A percentile compares a stretch with the other conserved stretches of the same genome.
These are phyloP conservation scores for Neurospora sp. DNA, from an alignment of 495 filamentous ascomycete genomes.

Conservation along the genomic window DNA sequence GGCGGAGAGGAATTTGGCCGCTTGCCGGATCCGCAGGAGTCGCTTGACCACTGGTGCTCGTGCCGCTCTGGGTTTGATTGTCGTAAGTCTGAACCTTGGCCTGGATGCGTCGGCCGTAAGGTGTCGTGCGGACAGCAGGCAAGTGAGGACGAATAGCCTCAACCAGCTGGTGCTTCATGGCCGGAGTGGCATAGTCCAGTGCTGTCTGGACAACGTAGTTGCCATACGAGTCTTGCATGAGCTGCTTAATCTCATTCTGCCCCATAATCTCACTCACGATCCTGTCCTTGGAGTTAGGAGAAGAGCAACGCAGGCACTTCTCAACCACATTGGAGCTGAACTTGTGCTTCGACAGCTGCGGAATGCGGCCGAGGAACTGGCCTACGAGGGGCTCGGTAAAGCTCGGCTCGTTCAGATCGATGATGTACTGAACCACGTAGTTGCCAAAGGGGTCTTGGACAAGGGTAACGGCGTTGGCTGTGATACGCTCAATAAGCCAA, in stretches of 20 bases:
- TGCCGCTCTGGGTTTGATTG: conserved; percentile 22
- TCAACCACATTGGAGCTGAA: conserved; percentile 99
- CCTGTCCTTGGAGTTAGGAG: conserved; percentile 55
- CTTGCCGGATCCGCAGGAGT: conserved; percentile 30
- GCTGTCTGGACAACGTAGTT: conserved; percentile 99
- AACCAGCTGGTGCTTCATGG: conserved; percentile 60
- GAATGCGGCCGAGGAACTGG: conserved; percentile 64
- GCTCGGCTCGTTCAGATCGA: conserved; percentile 71
- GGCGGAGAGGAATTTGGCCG: conserved; percentile 30
- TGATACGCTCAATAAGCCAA: conserved; percentile 78
- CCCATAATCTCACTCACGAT: conserved; percentile 76
- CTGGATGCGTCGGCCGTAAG: conserved; percentile 85
- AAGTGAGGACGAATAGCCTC: conserved; percentile 77
- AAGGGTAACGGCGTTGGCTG: conserved; percentile 64
- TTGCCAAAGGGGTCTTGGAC: conserved; percentile 97
- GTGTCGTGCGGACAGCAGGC: conserved; percentile 71
- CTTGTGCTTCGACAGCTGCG: conserved; percentile 82
- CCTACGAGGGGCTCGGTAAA: conserved; percentile 80
- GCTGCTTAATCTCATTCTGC: conserved; percentile 66
- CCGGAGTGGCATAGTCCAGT: conserved; percentile 67
- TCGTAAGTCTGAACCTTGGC: conserved; percentile 60
- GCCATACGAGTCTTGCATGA: conserved; percentile 82
- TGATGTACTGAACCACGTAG: conserved; percentile 96
- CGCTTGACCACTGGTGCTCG: conserved; percentile 18
- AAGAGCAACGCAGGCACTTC: conserved; percentile 83